These are phyloP conservation scores for Urochloa ruziziensis DNA, from an alignment of 176 grass and related monocot species.

Conservation along the genomic window DNA sequence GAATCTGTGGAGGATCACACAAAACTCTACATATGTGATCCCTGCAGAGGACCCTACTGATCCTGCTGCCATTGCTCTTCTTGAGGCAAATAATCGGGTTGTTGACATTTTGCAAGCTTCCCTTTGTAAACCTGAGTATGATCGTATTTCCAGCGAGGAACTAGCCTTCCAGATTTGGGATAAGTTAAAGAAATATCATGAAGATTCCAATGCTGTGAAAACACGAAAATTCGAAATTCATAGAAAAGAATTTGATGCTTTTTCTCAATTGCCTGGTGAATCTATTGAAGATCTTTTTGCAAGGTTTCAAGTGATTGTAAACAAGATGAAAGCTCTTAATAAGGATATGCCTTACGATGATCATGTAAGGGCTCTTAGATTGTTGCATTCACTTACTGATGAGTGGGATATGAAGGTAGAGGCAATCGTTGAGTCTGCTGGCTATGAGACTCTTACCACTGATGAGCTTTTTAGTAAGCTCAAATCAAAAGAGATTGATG, in stretches of 20 bases:
- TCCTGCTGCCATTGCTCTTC: background rate
- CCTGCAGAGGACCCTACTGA: background rate
- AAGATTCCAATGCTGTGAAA: background rate
- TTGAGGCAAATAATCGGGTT: background rate
- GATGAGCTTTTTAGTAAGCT: slow-evolving; percentile 8
- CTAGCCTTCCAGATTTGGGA: background rate
- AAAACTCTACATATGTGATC: background rate
- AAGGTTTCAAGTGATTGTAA: background rate
- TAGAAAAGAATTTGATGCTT: background rate
- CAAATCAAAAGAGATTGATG: background rate
- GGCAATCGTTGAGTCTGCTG: background rate
- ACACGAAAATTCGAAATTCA: background rate
- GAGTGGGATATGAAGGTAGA: background rate
- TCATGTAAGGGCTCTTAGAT: background rate
- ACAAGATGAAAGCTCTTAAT: background rate
- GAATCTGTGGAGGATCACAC: background rate
- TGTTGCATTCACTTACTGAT: background rate
- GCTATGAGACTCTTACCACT: background rate
- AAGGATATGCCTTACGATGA: background rate
- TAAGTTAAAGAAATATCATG: background rate
- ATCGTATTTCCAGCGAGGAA: background rate
- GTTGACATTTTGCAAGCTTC: background rate
- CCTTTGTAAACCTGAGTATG: background rate
- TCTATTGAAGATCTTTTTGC: background rate
- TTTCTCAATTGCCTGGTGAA: background rate